These are phyloP conservation scores for Jatropha multifida DNA, from an alignment of 441 rosid genomes.

Conservation along the genomic window DNA sequence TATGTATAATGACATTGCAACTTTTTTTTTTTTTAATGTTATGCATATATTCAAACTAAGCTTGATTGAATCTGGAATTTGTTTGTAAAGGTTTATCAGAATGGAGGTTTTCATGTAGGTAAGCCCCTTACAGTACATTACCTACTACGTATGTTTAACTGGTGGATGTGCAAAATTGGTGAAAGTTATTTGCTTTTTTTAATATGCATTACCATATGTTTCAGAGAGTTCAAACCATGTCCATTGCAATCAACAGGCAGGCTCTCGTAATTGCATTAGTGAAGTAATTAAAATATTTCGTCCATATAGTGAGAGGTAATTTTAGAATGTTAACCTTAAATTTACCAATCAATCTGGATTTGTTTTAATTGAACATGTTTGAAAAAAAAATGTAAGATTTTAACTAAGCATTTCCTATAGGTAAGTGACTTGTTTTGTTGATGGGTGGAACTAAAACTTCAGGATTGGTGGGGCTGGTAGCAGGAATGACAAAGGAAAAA, in stretches of 20 bases:
- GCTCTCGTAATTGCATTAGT: slow-evolving; percentile 60
- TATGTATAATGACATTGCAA: not conserved
- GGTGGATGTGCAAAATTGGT: slow-evolving; percentile 11
- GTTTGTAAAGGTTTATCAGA: slow-evolving; percentile 49
- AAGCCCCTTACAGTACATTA: slow-evolving; percentile 28
- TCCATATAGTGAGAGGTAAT: slow-evolving; percentile 50
- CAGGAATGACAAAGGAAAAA: not conserved
- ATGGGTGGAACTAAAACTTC: not conserved
- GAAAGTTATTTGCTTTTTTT: not conserved
- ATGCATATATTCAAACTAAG: not conserved
- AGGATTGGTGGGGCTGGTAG: not conserved
- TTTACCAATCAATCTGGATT: not conserved
- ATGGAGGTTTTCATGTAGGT: slow-evolving; percentile 54
- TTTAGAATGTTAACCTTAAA: slow-evolving; percentile 4
- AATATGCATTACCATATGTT: slow-evolving; percentile 1
- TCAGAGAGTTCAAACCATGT: slow-evolving; percentile 53
- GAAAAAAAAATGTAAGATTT: not conserved
- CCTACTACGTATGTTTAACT: slow-evolving; percentile 14
- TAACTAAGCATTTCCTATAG: not conserved
- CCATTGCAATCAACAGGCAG: slow-evolving; percentile 22
- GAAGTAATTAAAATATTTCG: slow-evolving; percentile 54
- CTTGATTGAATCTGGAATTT: slow-evolving; percentile 31
- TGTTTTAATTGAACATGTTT: not conserved
- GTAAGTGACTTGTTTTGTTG: not conserved
- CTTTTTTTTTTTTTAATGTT: not conserved